A percentile compares a stretch with the other conserved stretches of the same genome.
These are phyloP conservation scores for Borovskyia barvae DNA, from an alignment of 208 protist species.

Conservation along the genomic window DNA sequence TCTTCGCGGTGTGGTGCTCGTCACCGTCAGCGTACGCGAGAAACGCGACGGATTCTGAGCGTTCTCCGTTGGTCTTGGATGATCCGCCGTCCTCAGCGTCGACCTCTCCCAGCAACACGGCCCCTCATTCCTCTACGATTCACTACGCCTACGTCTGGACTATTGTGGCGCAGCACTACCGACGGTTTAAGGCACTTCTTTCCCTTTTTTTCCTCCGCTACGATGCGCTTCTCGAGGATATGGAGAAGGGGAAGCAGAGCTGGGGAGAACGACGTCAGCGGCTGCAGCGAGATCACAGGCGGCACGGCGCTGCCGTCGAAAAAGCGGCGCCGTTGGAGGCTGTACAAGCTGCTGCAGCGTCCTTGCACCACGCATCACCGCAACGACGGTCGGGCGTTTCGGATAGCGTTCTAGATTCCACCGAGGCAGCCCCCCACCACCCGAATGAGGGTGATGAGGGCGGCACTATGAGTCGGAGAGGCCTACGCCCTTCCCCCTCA, in stretches of 20 bases:
- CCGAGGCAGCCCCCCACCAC: background rate
- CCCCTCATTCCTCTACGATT: background rate
- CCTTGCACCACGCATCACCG: no score
- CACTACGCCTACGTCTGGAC: conserved; percentile 17
- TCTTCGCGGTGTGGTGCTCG: conserved; percentile 17
- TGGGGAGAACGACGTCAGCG: conserved; percentile 1
- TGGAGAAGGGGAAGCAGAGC: conserved; percentile 17
- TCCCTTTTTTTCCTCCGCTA: conserved; percentile 37
- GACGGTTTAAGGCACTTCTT: conserved; percentile 46
- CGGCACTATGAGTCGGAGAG: background rate
- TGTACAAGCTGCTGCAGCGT: no score
- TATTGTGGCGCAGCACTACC: conserved; percentile 50
- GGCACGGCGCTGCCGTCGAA: background rate
- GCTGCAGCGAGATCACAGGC: background rate
- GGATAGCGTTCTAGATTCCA: no score
- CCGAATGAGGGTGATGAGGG: background rate
- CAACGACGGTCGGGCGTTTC: no score
- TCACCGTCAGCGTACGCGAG: background rate
- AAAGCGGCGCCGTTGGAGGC: no score
- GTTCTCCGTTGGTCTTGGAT: no score
- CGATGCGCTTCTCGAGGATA: conserved; percentile 18
- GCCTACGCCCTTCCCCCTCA: no score
- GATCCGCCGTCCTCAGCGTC: no score
- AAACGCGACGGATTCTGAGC: background rate
- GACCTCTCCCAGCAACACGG: no score